Conservation (phyloP, 331 rosid species). For the Prunus yedoensis region DNA sequence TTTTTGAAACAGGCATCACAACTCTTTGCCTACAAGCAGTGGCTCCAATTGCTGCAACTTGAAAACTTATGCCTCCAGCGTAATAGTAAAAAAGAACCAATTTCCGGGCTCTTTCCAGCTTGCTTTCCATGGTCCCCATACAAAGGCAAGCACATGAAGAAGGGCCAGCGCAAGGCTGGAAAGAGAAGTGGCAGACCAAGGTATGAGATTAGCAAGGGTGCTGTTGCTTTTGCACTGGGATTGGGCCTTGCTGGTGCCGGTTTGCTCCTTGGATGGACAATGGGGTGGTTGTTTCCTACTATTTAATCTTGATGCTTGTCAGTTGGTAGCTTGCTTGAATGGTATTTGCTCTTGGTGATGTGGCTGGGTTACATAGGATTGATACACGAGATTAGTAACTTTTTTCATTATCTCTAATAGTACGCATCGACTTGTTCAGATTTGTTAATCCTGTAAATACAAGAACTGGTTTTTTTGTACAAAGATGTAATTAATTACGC, state of each 20-base stretch:
- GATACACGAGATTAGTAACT: not conserved
- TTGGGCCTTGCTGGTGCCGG: slow-evolving; percentile 78
- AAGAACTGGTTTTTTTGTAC: not conserved
- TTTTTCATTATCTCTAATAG: not conserved
- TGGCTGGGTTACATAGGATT: not conserved
- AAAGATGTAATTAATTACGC: not conserved
- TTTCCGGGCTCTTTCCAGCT: slow-evolving; percentile 28
- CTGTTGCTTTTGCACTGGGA: slow-evolving; percentile 61
- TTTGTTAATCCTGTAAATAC: slow-evolving; percentile 11
- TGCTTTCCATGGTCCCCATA: slow-evolving; percentile 31
- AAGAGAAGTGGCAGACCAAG: slow-evolving; percentile 37
- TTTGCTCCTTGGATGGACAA: slow-evolving; percentile 49
- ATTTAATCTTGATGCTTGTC: not conserved
- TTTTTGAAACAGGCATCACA: slow-evolving; percentile 82
- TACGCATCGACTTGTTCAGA: not conserved
- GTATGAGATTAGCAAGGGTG: slow-evolving; percentile 37
- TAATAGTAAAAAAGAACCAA: slow-evolving; percentile 53
- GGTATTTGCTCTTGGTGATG: not conserved
- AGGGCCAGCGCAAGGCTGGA: slow-evolving; percentile 27
- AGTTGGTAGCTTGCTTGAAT: not conserved
- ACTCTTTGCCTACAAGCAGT: slow-evolving; percentile 81
- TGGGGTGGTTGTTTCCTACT: slow-evolving; percentile 80
- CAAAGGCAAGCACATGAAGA: slow-evolving; percentile 37
- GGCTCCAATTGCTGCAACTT: slow-evolving; percentile 73
- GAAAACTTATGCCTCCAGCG: slow-evolving; percentile 75